Evolutionary conservation across 129 eudicot genomes (phyloP).

Genomic region (Flaveria sonorensis): DNA sequence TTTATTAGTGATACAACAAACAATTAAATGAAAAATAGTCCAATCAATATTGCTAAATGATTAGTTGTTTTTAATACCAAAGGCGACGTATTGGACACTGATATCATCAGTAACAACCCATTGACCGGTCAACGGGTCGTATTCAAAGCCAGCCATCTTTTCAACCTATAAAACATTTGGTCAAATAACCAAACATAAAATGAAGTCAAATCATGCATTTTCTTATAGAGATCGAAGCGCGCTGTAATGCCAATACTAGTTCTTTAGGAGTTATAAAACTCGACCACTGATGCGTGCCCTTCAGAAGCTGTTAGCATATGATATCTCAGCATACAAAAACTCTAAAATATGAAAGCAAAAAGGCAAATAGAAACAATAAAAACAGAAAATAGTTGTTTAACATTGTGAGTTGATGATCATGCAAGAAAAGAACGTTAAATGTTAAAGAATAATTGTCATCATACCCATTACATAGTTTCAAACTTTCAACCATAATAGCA

Average conservation of each 20-base stretch:
- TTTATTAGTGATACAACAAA: no score
- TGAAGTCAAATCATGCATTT: background rate
- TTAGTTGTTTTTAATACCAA: conserved; percentile 53
- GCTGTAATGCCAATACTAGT: conserved; percentile 61
- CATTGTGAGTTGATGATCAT: background rate
- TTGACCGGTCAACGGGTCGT: conserved; percentile 72
- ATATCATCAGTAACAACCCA: conserved; percentile 81
- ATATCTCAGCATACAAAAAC: background rate
- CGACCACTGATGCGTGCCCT: conserved; percentile 92
- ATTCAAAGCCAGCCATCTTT: conserved; percentile 95
- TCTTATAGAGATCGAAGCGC: conserved; percentile 77
- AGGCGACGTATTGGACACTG: conserved; percentile 76
- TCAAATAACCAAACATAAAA: conserved; percentile 11
- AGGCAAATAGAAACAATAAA: background rate
- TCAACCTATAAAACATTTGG: conserved; percentile 51
- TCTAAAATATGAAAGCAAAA: background rate
- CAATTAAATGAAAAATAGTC: no score
- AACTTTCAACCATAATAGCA: no score
- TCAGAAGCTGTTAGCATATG: conserved; percentile 64
- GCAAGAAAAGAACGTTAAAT: no score
- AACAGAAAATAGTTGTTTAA: background rate
- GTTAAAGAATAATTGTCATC: background rate
- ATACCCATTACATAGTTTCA: no score
- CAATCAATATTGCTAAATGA: background rate
- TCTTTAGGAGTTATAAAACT: conserved; percentile 92